Conservation (phyloP, 2,329 filamentous ascomycete species). For the Curvularia hawaiiensis region DNA sequence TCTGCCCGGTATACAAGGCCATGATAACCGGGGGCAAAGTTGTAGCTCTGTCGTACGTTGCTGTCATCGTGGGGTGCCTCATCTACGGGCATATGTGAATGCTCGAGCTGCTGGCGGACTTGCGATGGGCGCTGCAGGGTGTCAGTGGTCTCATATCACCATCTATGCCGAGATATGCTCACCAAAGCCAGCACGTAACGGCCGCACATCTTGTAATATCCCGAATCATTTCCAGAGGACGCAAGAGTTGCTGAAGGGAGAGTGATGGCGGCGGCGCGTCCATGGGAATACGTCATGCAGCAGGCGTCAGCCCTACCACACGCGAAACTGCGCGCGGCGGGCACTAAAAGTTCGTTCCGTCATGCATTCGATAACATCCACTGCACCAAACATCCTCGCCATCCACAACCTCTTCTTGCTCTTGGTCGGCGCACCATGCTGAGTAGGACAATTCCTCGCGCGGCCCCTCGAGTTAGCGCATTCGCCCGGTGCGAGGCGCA, state of each 20-base stretch:
- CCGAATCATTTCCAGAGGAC: conserved; percentile 21
- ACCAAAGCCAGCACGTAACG: conserved; percentile 69
- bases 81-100: conserved; percentile 74
- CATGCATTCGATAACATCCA: conserved; percentile 16
- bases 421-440: conserved; percentile 42
- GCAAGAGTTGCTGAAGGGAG: background rate
- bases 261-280: conserved; percentile 21
- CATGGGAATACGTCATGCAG: conserved; percentile 44
- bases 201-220: conserved; percentile 64
- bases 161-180: conserved; percentile 32
- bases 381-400: conserved; percentile 22
- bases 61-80: conserved; percentile 72
- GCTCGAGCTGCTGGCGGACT: conserved; percentile 73
- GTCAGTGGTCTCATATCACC: conserved; percentile 16
- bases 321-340: conserved; percentile 29
- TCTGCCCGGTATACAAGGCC: conserved; percentile 87
- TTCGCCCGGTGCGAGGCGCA: conserved; percentile 35
- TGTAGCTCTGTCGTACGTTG: conserved; percentile 76
- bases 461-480: conserved; percentile 27
- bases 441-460: conserved; percentile 38
- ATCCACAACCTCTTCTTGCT: conserved; percentile 21
- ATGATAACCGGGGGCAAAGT: conserved; percentile 87
- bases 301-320: conserved; percentile 32
- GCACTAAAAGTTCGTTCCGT: conserved; percentile 36
- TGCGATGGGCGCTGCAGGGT: conserved; percentile 71